phyloP scores from a whole-genome alignment of 139 green algal species.

The Tetraselmis chui region DNA sequence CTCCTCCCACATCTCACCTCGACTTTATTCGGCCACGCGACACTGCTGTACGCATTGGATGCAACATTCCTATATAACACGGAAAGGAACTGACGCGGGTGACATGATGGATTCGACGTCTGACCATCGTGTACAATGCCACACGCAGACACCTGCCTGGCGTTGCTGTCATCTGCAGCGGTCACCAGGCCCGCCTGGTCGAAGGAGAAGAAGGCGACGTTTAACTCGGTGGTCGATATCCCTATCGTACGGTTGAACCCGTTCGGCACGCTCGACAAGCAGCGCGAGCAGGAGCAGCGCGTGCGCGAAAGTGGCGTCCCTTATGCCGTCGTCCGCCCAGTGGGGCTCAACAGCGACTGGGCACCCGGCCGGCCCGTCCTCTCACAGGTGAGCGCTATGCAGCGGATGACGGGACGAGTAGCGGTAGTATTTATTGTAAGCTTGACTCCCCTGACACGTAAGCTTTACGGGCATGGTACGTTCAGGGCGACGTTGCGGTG shows the following conservation, averaged over 20 bases:
- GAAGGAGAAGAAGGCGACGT: background rate
- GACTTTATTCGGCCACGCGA: no score
- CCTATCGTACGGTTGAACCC: slow-evolving; percentile 23
- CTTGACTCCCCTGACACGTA: no score
- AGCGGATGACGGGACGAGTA: background rate
- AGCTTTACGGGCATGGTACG: no score
- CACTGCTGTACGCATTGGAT: no score
- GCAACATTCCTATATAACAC: no score
- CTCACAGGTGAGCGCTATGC: background rate
- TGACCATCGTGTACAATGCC: no score
- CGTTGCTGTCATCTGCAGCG: background rate
- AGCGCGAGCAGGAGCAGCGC: slow-evolving; percentile 10
- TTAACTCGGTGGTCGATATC: slow-evolving; percentile 13
- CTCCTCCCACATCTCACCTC: no score
- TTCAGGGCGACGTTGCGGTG: slow-evolving; percentile 6
- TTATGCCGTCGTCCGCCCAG: slow-evolving; percentile 15
- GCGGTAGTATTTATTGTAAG: no score
- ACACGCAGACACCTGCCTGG: background rate
- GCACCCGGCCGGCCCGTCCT: background rate
- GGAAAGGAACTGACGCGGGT: no score
- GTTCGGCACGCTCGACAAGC: slow-evolving; percentile 12
- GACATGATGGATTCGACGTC: no score
- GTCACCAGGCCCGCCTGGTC: background rate
- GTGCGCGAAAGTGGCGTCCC: slow-evolving; percentile 3
- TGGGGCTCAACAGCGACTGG: slow-evolving; percentile 9